A percentile compares a stretch with the other conserved stretches of the same genome.
Conservation (phyloP, 257 asterid genomes). For the Salvia hispanica region DNA sequence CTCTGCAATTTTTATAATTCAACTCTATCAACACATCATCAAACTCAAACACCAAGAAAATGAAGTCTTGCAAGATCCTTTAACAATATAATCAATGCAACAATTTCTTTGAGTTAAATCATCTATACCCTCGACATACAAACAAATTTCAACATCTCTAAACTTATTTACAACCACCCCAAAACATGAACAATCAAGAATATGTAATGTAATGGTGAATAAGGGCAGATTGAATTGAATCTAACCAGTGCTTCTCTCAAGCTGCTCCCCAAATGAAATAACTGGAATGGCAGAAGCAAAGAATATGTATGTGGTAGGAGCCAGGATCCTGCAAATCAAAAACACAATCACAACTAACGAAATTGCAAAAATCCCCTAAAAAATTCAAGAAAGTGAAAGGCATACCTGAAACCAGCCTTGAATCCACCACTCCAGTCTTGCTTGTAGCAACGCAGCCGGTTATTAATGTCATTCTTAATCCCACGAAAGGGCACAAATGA, state of each 20-base stretch:
- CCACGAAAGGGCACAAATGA: slow-evolving; percentile 83
- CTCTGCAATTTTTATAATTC: slow-evolving; percentile 47
- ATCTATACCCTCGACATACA: not conserved
- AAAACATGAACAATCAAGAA: not conserved
- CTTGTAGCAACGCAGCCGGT: slow-evolving; percentile 75
- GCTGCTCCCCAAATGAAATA: slow-evolving; percentile 81
- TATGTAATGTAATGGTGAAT: not conserved
- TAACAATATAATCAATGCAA: not conserved
- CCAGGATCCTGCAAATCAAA: slow-evolving; percentile 64
- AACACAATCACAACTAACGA: not conserved
- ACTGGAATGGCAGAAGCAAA: slow-evolving; percentile 91
- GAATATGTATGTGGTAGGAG: slow-evolving; percentile 80
- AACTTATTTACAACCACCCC: slow-evolving; percentile 4
- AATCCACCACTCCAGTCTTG: slow-evolving; percentile 89
- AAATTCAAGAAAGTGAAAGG: not conserved
- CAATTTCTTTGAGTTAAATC: not conserved
- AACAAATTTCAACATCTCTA: slow-evolving; percentile 5
- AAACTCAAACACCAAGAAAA: slow-evolving; percentile 1
- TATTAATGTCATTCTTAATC: slow-evolving; percentile 69
- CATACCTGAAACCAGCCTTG: slow-evolving; percentile 71
- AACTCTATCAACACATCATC: not conserved
- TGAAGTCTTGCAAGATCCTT: not conserved
- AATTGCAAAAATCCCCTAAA: not conserved
- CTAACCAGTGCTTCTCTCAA: slow-evolving; percentile 75
- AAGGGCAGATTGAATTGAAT: not conserved